Conservation (phyloP, 345 rosid species). For the Dipteronia dyeriana region DNA sequence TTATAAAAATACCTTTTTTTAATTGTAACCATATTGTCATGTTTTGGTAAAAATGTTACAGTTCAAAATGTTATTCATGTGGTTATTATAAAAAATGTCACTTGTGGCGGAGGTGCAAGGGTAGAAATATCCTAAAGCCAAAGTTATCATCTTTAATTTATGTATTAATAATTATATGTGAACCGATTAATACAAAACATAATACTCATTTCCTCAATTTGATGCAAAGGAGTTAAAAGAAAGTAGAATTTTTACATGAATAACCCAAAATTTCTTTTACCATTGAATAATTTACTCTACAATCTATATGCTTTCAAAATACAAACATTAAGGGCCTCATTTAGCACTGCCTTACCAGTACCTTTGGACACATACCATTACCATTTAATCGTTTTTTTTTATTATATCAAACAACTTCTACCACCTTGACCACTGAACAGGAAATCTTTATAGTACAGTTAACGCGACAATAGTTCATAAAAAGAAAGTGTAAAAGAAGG, state of each 20-base stretch:
- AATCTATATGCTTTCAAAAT: not conserved
- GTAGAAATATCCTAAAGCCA: not conserved
- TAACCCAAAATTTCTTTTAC: not conserved
- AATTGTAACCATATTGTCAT: not conserved
- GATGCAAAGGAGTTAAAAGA: not conserved
- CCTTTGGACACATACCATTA: not conserved
- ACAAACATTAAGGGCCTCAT: not conserved
- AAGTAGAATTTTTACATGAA: not conserved
- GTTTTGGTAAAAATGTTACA: not conserved
- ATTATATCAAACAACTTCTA: not conserved
- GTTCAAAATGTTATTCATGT: not conserved
- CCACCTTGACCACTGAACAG: not conserved
- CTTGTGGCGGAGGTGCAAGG: not conserved
- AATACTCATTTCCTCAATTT: not conserved
- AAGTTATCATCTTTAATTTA: not conserved
- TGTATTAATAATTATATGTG: not conserved
- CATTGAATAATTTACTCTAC: not conserved
- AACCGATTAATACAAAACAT: not conserved
- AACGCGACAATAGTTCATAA: not conserved
- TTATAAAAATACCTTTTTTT: not conserved
- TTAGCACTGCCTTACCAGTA: conserved; percentile 1
- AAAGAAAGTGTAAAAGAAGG: not conserved
- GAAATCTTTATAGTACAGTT: not conserved
- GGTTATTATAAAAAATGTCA: not conserved
- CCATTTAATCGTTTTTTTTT: not conserved